Evolutionary conservation across 768 basidiomycete species (phyloP), one percentile per base, ranked within the genome.

Genomic region (Termitomyces sp.): DNA sequence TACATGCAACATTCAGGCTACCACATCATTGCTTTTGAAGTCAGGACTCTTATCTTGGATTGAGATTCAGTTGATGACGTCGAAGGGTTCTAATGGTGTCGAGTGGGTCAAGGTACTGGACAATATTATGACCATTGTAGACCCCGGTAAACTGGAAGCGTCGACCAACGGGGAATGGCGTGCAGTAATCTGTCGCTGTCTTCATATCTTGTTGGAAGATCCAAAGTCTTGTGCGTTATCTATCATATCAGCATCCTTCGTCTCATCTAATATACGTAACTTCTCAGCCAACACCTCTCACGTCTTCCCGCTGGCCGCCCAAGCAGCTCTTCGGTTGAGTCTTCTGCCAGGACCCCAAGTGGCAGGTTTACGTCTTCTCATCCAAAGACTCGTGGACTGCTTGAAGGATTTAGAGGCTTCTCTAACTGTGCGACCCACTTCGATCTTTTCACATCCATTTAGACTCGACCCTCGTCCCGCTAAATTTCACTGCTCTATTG

Each of bases 11-110:
- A 63, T 73, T 0, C 83, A 87, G 63, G 92, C 92, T 0, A 80
- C 84, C 7, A 83, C 79, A 12, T 88, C 88, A 0, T 77, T 96
- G 46, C 73, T 93, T 12, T 76, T 91, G 52, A 87, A 87, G 64
- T 86, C 87, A 0, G 81, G 83, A 1, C 75, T 95, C 8, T 73
- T 96, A 3, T 72, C 86, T 0, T 98, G 95, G 95, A 84, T 95
- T 28, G 86, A 90, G 67, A 84, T 89, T 73, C 89, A 92, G 65
- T 66, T 91, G 9, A 62, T 72, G 20, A 64, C 56, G 5, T 67
- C 71, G 5, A 68, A 64, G 30, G 59, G 63, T n/a, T 72, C 70
- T 0, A 82, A 85, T 60, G 72, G 73, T 9, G 65, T 86, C 13
- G 82, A 81, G 5, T 92, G 88, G 87, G 72, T 82, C 32, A 84